phyloP scores from a whole-genome alignment of 2,329 filamentous ascomycete genomes.

The Epichloe elymi region DNA sequence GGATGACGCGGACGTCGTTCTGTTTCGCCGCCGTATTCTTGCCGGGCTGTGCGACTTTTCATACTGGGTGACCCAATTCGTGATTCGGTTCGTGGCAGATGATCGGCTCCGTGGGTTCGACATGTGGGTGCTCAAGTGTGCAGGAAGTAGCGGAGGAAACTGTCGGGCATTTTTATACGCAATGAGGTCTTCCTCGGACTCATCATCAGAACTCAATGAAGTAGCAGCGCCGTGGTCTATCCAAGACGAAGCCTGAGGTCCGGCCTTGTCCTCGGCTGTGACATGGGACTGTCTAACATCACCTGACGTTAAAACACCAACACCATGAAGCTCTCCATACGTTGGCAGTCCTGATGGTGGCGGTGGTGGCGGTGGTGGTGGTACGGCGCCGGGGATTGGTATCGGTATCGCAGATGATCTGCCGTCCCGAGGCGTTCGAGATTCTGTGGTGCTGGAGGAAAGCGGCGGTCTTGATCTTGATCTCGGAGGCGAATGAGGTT shows the following conservation, averaged over 20 bases:
- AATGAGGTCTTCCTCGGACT: constrained; percentile 17
- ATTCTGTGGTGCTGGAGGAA: constrained; percentile 6
- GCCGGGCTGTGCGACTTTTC: constrained; percentile 16
- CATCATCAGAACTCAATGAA: constrained; percentile 10
- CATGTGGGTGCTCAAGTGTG: constrained; percentile 10
- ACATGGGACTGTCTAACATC: neutral
- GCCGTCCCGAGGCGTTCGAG: constrained; percentile 7
- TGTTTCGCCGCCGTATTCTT: constrained; percentile 7
- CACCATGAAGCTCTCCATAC: neutral
- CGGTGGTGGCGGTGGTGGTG: constrained; percentile 6
- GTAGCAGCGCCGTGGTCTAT: neutral
- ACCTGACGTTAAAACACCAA: neutral
- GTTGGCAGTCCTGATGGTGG: neutral
- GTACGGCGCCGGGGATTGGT: constrained; percentile 6
- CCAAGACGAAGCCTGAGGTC: constrained; percentile 4
- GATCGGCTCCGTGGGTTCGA: constrained; percentile 14
- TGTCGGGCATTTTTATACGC: constrained; percentile 17
- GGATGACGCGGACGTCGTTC: constrained; percentile 1
- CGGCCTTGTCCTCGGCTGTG: neutral
- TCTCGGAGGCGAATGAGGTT: constrained; percentile 10
- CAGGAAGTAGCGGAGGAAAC: constrained; percentile 21
- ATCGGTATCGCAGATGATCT: constrained; percentile 4
- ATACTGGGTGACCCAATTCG: constrained; percentile 20
- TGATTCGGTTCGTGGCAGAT: constrained; percentile 19
- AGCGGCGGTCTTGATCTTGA: constrained; percentile 5